phyloP scores from a whole-genome alignment of 176 grass and related monocot genomes.

The Lolium rigidum region DNA sequence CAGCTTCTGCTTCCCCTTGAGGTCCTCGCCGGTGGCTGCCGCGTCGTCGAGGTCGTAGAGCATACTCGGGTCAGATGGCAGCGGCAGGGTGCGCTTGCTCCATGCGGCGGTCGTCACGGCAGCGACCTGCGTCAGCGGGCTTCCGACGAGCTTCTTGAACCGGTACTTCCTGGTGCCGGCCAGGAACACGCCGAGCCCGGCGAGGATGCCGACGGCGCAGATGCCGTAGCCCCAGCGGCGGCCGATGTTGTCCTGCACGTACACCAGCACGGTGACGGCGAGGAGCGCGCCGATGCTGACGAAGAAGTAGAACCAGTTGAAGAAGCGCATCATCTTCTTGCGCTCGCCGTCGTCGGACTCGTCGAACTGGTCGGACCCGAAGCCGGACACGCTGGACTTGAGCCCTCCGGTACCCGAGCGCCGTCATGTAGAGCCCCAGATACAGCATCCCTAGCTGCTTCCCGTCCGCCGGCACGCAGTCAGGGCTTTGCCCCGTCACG shows the following conservation, averaged over 20 bases:
- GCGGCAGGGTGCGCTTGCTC: slow-evolving; percentile 59
- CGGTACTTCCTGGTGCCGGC: slow-evolving; percentile 73
- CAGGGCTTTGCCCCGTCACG: slow-evolving; percentile 25
- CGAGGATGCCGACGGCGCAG: slow-evolving; percentile 70
- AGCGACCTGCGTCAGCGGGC: slow-evolving; percentile 84
- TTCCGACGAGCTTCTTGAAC: slow-evolving; percentile 93
- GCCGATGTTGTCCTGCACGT: slow-evolving; percentile 85
- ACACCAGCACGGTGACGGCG: slow-evolving; percentile 85
- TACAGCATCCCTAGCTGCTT: slow-evolving; percentile 81
- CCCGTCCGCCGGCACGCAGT: slow-evolving; percentile 59
- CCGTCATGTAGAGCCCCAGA: slow-evolving; percentile 86
- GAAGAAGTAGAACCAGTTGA: slow-evolving; percentile 99
- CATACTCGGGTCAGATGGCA: slow-evolving; percentile 64
- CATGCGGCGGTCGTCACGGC: slow-evolving; percentile 68
- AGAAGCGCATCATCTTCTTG: slow-evolving; percentile 78
- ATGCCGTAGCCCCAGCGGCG: slow-evolving; percentile 75
- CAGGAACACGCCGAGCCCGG: slow-evolving; percentile 66
- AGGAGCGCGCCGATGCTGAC: slow-evolving; percentile 89
- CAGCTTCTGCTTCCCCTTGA: slow-evolving; percentile 74
- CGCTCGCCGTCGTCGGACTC: slow-evolving; percentile 71
- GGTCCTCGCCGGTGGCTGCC: slow-evolving; percentile 46
- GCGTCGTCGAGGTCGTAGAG: slow-evolving; percentile 62
- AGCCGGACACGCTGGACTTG: slow-evolving; percentile 93
- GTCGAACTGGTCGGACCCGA: slow-evolving; percentile 97
- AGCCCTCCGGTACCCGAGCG: slow-evolving; percentile 90